Conservation (phyloP, 306 rosid genomes). For the Pachyrhizus erosus region DNA sequence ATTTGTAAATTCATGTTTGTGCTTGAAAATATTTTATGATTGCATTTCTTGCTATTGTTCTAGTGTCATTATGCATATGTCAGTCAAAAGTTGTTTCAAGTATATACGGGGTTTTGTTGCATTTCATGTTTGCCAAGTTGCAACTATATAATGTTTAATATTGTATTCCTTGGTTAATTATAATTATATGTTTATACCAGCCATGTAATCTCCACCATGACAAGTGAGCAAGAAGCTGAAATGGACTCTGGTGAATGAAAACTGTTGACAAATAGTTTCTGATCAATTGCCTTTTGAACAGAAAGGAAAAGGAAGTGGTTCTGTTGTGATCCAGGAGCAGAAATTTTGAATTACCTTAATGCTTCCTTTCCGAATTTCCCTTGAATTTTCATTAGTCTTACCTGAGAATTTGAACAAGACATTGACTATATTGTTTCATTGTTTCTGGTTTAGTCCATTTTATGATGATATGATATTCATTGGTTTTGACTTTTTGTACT, state of each 20-base stretch:
- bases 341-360: constrained; percentile 25
- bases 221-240: constrained; percentile 23
- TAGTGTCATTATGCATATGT: background rate
- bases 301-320: background rate
- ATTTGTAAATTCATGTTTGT: background rate
- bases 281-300: background rate
- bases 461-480: background rate
- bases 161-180: background rate
- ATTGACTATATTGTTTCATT: background rate
- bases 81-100: too few relatives aligned
- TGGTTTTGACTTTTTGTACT: background rate
- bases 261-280: background rate
- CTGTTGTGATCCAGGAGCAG: constrained; percentile 11
- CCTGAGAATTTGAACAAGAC: too few relatives aligned
- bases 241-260: background rate
- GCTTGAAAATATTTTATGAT: background rate
- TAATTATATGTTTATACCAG: background rate
- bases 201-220: constrained; percentile 8
- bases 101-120: too few relatives aligned
- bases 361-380: background rate
- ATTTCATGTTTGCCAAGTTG: background rate
- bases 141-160: background rate
- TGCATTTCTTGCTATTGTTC: background rate
- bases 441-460: background rate
- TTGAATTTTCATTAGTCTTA: background rate